phyloP scores from a whole-genome alignment of 2,329 filamentous ascomycete species.

The Pestalotiopsis sp. region DNA sequence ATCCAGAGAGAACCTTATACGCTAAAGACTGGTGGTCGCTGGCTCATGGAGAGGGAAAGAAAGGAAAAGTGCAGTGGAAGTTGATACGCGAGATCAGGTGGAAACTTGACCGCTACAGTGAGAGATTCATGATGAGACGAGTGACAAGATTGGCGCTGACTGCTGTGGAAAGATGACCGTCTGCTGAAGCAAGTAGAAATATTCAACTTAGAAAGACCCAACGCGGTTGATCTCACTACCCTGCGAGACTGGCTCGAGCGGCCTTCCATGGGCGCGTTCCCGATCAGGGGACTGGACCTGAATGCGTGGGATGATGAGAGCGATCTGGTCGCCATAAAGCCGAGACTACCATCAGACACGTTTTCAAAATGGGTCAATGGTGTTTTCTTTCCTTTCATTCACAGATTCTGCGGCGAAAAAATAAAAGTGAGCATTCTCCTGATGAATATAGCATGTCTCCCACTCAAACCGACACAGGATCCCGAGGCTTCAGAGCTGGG shows the following conservation, averaged over 20 bases:
- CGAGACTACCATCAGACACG: slow-evolving; percentile 15
- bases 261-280: slow-evolving; percentile 22
- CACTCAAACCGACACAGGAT: background rate
- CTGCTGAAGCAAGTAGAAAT: slow-evolving; percentile 14
- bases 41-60: slow-evolving; percentile 12
- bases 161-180: slow-evolving; percentile 11
- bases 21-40: slow-evolving; percentile 24
- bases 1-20: slow-evolving; percentile 10
- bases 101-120: slow-evolving; percentile 27
- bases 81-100: slow-evolving; percentile 19
- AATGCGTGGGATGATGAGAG: slow-evolving; percentile 20
- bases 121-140: background rate
- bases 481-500: background rate
- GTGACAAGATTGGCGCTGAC: background rate
- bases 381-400: slow-evolving; percentile 21
- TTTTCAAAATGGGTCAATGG: slow-evolving; percentile 23
- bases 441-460: background rate
- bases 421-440: slow-evolving; percentile 11
- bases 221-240: slow-evolving; percentile 13
- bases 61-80: slow-evolving; percentile 23
- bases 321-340: slow-evolving; percentile 26
- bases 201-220: slow-evolving; percentile 11
- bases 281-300: slow-evolving; percentile 22
- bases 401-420: slow-evolving; percentile 17
- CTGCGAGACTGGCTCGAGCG: slow-evolving; percentile 23